phyloP scores from a whole-genome alignment of 768 basidiomycete genomes.

The Calocybe cyanea region DNA sequence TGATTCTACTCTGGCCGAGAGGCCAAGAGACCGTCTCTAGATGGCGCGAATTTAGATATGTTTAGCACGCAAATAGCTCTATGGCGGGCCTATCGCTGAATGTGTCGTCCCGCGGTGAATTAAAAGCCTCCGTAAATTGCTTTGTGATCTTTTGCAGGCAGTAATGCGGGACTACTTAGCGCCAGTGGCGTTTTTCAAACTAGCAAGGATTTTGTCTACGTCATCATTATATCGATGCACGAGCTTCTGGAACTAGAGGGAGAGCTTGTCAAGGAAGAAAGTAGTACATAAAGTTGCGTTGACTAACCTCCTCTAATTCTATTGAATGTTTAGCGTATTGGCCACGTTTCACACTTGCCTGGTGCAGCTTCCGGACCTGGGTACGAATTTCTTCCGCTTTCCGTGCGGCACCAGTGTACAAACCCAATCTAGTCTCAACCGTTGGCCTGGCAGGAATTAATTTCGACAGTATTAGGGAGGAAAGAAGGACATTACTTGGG shows the following conservation, averaged over 20 bases:
- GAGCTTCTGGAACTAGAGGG: conserved; percentile 68
- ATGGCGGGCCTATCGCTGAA: no score
- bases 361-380: conserved; percentile 71
- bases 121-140: no score
- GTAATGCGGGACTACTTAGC: conserved; percentile 20
- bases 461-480: not conserved
- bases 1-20: no score
- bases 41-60: no score
- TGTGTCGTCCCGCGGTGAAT: no score
- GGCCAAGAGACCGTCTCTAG: no score
- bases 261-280: conserved; percentile 1
- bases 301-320: conserved; percentile 65
- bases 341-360: conserved; percentile 62
- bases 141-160: no score
- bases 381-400: conserved; percentile 74
- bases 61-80: no score
- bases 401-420: conserved; percentile 52
- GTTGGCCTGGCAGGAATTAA: conserved; percentile 54
- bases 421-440: conserved; percentile 59
- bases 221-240: conserved; percentile 59
- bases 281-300: not conserved
- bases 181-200: conserved; percentile 56
- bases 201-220: conserved; percentile 60
- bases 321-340: conserved; percentile 66
- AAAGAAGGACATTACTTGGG: conserved; percentile 52